Base-by-base conservation (phyloP, 1,284 basidiomycete genomes). In the Leccinum olivaceoglutinosum region DNA sequence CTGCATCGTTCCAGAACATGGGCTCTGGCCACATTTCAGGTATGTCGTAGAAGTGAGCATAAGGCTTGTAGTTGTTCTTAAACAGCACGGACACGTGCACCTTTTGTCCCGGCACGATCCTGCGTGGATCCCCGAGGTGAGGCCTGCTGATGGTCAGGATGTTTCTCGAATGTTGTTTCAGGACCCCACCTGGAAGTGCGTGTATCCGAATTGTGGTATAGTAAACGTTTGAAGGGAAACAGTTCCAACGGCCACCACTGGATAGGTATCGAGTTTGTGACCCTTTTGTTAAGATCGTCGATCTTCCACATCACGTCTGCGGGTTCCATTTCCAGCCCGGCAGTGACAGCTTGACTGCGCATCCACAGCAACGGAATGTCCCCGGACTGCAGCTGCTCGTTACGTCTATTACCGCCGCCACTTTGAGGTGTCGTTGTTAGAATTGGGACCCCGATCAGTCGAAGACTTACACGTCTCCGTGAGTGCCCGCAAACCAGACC, bases 401-500 rank as follows among this genome's bases (percentile, higher is more conserved):
- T 75, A 5, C 44, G 58, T 56, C 74, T 67, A 25, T 72, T 72
- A 11, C 75, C 74, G 21, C 73, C 73, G 2, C 75, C 73, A 2
- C 75, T 74, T 55, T 38, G 10, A 16, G n/a, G 64, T 32, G 10
- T 9, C 11, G 5, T 36, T 1, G 49, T 71, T 46, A 68, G 61
- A 16, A 56, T 44, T 49, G 7, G 16, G 12, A 53, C 9, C 18
- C 32, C 5, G 5, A 58, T n/a, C 2, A 34, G n/a, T n/a, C 21
- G 32, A 60, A 0, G 8, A 74, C 76, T 16, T 65, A 77, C 75
- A 76, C 65, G 44, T 78, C 76, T 2, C 71, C 71, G 63, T 78
- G 76, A 53, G 62, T 66, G 14, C 76, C 75, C 5, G 75, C 68
- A 62, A 76, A 76, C 76, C 75, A 76, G 39, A 77, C 75, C 44